A percentile compares a stretch with the other conserved stretches of the same genome.
Conservation (phyloP, 164 flowering plant genomes). For the Tinospora cordifolia region DNA sequence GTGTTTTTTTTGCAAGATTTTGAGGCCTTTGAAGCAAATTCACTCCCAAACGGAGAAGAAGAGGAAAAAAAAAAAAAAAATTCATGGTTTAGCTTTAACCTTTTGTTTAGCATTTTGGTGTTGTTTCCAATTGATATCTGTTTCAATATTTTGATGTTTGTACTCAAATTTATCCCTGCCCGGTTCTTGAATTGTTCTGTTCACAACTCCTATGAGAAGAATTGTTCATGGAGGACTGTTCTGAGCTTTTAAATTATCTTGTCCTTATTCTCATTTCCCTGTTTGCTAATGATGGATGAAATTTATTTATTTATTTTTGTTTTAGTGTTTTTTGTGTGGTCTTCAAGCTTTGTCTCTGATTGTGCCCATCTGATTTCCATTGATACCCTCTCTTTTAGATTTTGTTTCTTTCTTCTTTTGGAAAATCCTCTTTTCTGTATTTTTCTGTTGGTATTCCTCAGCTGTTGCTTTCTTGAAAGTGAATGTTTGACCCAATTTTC, state of each 20-base stretch:
- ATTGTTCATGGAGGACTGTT: not conserved
- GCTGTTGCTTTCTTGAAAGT: constrained; percentile 51
- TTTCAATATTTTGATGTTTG: not conserved
- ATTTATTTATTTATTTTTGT: not conserved
- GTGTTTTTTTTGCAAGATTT: not conserved
- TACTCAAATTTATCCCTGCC: not conserved
- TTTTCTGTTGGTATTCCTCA: constrained; percentile 30
- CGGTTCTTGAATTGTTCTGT: not conserved
- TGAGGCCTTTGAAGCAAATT: not conserved
- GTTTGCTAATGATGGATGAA: not conserved
- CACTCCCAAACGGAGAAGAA: too few relatives aligned
- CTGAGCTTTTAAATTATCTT: not conserved
- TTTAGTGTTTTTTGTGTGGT: not conserved
- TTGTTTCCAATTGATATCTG: not conserved
- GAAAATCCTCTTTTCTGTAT: constrained; percentile 28
- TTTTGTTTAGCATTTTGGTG: too few relatives aligned
- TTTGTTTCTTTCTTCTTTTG: constrained; percentile 42
- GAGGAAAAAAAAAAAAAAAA: too few relatives aligned
- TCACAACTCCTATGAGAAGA: not conserved
- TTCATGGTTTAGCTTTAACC: too few relatives aligned
- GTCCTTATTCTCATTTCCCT: not conserved
- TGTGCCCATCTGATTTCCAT: not conserved
- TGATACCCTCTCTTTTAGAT: constrained; percentile 27
- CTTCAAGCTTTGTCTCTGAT: not conserved
- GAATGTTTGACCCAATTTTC: constrained; percentile 45